A percentile compares a stretch with the other conserved stretches of the same genome.
Conservation (phyloP, 306 rosid species). For the Myrica gale region DNA sequence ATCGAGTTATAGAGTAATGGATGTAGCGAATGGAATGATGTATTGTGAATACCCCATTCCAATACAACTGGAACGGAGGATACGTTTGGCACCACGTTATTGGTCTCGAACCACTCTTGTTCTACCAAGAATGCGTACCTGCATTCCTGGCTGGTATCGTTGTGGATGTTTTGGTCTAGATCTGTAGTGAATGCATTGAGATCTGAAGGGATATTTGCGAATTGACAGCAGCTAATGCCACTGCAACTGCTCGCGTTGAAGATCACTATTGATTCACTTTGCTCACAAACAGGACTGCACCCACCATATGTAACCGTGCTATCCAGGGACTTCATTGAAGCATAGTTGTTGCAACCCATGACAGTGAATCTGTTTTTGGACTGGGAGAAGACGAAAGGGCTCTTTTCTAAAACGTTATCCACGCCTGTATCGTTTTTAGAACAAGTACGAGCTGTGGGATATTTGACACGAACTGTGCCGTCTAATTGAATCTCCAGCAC, state of each 20-base stretch:
- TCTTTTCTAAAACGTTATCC: neutral
- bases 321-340: neutral
- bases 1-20: neutral
- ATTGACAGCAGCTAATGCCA: neutral
- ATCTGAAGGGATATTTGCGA: neutral
- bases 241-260: neutral
- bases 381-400: constrained; percentile 11
- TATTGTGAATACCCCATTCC: neutral
- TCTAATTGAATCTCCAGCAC: neutral
- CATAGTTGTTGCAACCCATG: constrained; percentile 11
- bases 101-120: neutral
- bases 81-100: neutral
- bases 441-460: neutral
- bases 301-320: neutral
- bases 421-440: neutral
- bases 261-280: neutral
- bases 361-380: constrained; percentile 2
- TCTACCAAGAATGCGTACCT: neutral
- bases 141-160: neutral
- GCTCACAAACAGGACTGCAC: neutral
- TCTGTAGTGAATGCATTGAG: neutral
- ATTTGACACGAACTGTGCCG: neutral
- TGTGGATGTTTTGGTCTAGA: neutral
- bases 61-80: neutral
- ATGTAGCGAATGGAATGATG: neutral